phyloP scores from a whole-genome alignment of 2,329 filamentous ascomycete species.

The Conoideocrella luteorostrata region DNA sequence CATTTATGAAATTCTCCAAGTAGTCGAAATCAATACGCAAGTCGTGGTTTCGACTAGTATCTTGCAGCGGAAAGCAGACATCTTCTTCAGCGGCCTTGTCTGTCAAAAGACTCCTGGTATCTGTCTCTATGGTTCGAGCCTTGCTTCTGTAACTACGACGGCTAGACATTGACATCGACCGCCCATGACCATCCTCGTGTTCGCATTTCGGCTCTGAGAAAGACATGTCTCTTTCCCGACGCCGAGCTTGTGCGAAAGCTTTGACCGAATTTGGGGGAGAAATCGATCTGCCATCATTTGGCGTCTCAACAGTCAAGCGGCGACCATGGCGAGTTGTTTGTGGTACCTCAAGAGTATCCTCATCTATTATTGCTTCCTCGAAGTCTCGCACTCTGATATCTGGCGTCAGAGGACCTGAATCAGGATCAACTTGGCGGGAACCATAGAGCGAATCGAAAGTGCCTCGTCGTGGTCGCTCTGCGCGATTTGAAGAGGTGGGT shows the following conservation, averaged over 20 bases:
- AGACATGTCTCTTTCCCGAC: conserved; percentile 68
- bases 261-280: conserved; percentile 97
- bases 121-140: conserved; percentile 54
- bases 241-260: conserved; percentile 86
- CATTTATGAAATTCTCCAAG: conserved; percentile 81
- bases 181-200: conserved; percentile 48
- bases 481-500: conserved; percentile 51
- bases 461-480: conserved; percentile 58
- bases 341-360: conserved; percentile 60
- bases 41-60: conserved; percentile 60
- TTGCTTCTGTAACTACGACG: conserved; percentile 52
- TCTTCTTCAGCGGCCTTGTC: conserved; percentile 76
- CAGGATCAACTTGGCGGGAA: conserved; percentile 38
- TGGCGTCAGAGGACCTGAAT: conserved; percentile 20
- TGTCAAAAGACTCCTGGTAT: conserved; percentile 54
- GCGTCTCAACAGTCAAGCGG: conserved; percentile 50
- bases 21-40: conserved; percentile 89
- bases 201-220: conserved; percentile 42
- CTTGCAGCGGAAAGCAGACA: conserved; percentile 78
- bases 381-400: conserved; percentile 66
- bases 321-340: conserved; percentile 39
- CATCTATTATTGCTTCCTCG: conserved; percentile 70
- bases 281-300: conserved; percentile 56
- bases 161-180: conserved; percentile 65
- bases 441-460: conserved; percentile 67